These are phyloP conservation scores for Vaccinium myrtillus DNA, from an alignment of 148 eudicot genomes.

Conservation along the genomic window DNA sequence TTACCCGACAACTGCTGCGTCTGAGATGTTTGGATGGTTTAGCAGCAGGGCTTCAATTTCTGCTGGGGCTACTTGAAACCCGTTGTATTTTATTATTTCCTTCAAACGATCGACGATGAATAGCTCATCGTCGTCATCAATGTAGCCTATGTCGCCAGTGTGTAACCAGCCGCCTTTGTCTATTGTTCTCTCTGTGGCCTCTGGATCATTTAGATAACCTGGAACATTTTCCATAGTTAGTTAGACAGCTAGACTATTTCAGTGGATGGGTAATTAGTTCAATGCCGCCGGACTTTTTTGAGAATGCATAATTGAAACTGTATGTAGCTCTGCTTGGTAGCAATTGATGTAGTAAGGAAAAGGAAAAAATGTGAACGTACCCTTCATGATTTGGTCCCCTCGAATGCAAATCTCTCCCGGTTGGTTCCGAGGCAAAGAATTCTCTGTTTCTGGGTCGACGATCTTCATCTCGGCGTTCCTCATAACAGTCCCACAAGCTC, in stretches of 20 bases:
- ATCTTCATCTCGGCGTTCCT: constrained; percentile 94
- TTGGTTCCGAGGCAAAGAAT: constrained; percentile 59
- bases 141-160: constrained; percentile 87
- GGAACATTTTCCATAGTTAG: background rate
- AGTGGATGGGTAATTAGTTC: background rate
- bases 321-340: background rate
- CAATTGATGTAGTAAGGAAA: background rate
- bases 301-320: background rate
- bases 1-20: constrained; percentile 95
- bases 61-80: constrained; percentile 92
- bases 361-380: constrained; percentile 25
- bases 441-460: constrained; percentile 60
- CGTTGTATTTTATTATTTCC: constrained; percentile 88
- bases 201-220: constrained; percentile 83
- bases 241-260: background rate
- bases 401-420: constrained; percentile 89
- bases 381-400: constrained; percentile 97
- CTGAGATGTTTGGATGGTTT: constrained; percentile 58
- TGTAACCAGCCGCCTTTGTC: constrained; percentile 86
- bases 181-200: constrained; percentile 65
- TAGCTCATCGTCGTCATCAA: constrained; percentile 76
- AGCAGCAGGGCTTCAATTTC: constrained; percentile 79
- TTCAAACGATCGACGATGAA: constrained; percentile 86
- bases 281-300: background rate
- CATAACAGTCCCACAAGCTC: constrained; percentile 84